phyloP scores from a whole-genome alignment of 1,284 basidiomycete species.

The Malassezia sympodialis region DNA sequence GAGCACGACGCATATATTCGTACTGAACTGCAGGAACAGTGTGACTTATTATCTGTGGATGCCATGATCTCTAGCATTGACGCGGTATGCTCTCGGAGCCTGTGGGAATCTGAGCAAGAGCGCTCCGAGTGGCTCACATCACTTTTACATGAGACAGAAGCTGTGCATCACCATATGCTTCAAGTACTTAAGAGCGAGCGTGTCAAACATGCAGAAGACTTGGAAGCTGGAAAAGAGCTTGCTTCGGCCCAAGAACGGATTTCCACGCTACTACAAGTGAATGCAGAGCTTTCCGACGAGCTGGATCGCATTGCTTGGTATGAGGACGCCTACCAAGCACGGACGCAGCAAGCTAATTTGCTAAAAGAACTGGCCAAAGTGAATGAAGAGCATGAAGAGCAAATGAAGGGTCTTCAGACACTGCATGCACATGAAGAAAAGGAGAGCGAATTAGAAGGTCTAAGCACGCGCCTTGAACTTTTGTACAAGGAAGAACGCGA shows the following conservation, averaged over 20 bases:
- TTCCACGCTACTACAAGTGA: not conserved
- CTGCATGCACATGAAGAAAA: not conserved
- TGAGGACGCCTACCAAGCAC: conserved; percentile 14
- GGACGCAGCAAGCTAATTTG: conserved; percentile 1
- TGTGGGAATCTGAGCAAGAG: not conserved
- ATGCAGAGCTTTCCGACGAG: not conserved
- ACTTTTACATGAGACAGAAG: not conserved
- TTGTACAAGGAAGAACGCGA: not conserved
- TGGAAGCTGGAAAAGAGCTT: not conserved
- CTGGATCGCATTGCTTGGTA: conserved; percentile 9
- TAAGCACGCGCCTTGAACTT: not conserved
- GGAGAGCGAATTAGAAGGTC: not conserved
- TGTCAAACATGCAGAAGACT: not conserved
- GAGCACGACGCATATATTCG: not conserved
- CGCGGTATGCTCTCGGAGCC: not conserved
- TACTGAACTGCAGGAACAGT: not conserved
- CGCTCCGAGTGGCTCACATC: not conserved
- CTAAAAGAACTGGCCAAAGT: conserved; percentile 1
- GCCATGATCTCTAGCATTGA: not conserved
- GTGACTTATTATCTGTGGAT: not conserved
- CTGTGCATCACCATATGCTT: not conserved
- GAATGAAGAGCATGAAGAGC: not conserved
- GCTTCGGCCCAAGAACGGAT: not conserved
- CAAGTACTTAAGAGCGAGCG: not conserved
- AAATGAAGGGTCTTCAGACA: not conserved